phyloP scores from a whole-genome alignment of 176 grass and related monocot species.

The Guadua angustifolia region DNA sequence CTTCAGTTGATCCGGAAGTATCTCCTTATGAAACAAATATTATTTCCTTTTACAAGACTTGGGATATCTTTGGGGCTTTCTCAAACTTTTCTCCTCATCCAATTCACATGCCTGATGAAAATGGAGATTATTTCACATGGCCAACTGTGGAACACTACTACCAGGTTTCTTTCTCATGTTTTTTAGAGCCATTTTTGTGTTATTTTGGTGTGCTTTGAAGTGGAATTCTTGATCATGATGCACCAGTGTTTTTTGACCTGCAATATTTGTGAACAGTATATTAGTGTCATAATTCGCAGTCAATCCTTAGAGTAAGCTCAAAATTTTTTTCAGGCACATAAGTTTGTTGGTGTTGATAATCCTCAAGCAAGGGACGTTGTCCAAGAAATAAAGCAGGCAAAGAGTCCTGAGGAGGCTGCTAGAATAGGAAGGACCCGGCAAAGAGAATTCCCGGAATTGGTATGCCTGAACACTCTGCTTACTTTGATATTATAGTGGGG shows the following conservation, averaged over 20 bases:
- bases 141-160: slow-evolving; percentile 93
- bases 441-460: slow-evolving; percentile 78
- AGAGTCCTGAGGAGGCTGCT: slow-evolving; percentile 94
- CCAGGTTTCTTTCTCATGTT: slow-evolving; percentile 59
- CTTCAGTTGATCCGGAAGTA: slow-evolving; percentile 71
- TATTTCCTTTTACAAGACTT: slow-evolving; percentile 96
- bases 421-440: slow-evolving; percentile 80
- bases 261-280: not conserved
- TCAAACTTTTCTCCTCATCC: slow-evolving; percentile 96
- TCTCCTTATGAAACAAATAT: slow-evolving; percentile 91
- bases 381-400: slow-evolving; percentile 84
- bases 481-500: not conserved
- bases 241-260: not conserved
- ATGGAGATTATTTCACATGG: slow-evolving; percentile 66
- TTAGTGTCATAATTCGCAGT: slow-evolving; percentile 11
- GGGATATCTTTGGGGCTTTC: slow-evolving; percentile 92
- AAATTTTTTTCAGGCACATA: slow-evolving; percentile 66
- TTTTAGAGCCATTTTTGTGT: slow-evolving; percentile 16
- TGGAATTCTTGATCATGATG: not conserved
- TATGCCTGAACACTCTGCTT: slow-evolving; percentile 43
- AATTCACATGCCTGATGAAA: slow-evolving; percentile 60
- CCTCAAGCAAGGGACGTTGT: slow-evolving; percentile 58
- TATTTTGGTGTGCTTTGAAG: not conserved
- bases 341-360: slow-evolving; percentile 72
- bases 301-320: not conserved